Evolutionary conservation across 192 early-diverging fungal species (phyloP).

Genomic region (Coemansia sp.): DNA sequence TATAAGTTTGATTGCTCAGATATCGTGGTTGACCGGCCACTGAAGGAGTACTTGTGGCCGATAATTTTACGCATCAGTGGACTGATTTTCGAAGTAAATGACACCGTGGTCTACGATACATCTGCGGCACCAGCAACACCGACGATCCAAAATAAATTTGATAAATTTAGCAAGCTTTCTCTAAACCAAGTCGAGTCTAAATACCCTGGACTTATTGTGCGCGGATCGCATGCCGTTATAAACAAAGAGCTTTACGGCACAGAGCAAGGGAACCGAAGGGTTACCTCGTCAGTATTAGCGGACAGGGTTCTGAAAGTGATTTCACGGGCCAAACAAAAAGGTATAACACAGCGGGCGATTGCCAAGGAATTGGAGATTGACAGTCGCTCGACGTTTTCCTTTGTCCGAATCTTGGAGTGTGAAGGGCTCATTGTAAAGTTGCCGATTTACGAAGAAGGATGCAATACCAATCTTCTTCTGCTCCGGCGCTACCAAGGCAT

Average conservation of each 20-base stretch:
- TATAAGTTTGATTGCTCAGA: conserved; percentile 6
- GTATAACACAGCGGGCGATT: conserved; percentile 34
- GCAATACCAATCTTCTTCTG: conserved; percentile 42
- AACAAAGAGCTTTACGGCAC: conserved; percentile 33
- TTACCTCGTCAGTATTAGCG: conserved; percentile 15
- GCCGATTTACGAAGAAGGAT: conserved; percentile 18
- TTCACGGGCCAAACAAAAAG: conserved; percentile 27
- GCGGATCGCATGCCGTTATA: conserved; percentile 20
- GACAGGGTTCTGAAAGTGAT: conserved; percentile 23
- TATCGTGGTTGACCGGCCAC: not conserved
- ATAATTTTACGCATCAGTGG: conserved; percentile 16
- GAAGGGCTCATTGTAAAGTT: conserved; percentile 35
- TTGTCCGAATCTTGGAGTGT: conserved; percentile 32
- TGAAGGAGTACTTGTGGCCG: conserved; percentile 44
- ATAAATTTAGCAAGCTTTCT: not conserved
- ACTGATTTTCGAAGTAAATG: conserved; percentile 22
- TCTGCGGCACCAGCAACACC: not conserved
- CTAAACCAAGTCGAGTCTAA: conserved; percentile 11
- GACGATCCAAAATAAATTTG: not conserved
- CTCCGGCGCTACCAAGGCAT: conserved; percentile 26
- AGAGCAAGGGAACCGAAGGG: conserved; percentile 25
- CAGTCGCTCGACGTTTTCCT: conserved; percentile 39
- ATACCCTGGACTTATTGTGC: conserved; percentile 26
- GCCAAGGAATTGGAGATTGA: conserved; percentile 24
- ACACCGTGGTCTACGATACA: conserved; percentile 13